Base-by-base conservation (phyloP, 208 protist genomes). In the Acanthamoeba triangularis region DNA sequence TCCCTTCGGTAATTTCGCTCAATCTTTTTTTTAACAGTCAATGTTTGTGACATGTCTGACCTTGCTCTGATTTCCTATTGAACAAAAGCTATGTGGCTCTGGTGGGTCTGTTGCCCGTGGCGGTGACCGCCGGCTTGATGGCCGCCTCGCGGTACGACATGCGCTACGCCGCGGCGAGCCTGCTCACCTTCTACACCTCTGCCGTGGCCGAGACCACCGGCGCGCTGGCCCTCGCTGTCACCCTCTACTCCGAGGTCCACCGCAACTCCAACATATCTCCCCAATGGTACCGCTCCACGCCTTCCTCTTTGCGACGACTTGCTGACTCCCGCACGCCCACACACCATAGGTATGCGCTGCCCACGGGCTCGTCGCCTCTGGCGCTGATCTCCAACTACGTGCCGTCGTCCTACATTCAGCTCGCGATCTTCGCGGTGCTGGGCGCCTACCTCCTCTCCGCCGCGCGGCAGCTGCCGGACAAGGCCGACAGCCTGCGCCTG, bases 361-460 rank as follows among this genome's bases (percentile, higher is more conserved):
- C 78, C 78, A 85, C 78, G 47, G 78, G 78, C 20, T 61, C 44
- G 20, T 85, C 78, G 78, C 78, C 78, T 0, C 47, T 85, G 35
- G 78, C 78, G 16, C 7, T 85, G 78, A 23, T 85, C 44, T 85
- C 78, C 16, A 56, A 52, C n/a, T 59, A 85, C 47, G 78, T 85
- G 30, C 78, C 78, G 78, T 85, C 78, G 7, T 85, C 78, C 25
- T 85, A 85, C 78, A 59, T 85, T 35, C 78, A 85, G 44, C 44
- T 85, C 41, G 78, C 41, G 0, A 56, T 85, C 35, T 85, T 59
- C 47, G 14, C 47, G 6, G 23, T 59, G 30, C 78, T 85, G 14
- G 35, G 78, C 11, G 44, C 47, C 44, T 85, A 85, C 78, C 78
- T 85, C 13, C 41, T 85, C 44, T 56, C 44, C 78, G 20, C 25